These are phyloP conservation scores for Boletus insuetus DNA, from an alignment of 768 basidiomycete genomes.

Conservation along the genomic window DNA sequence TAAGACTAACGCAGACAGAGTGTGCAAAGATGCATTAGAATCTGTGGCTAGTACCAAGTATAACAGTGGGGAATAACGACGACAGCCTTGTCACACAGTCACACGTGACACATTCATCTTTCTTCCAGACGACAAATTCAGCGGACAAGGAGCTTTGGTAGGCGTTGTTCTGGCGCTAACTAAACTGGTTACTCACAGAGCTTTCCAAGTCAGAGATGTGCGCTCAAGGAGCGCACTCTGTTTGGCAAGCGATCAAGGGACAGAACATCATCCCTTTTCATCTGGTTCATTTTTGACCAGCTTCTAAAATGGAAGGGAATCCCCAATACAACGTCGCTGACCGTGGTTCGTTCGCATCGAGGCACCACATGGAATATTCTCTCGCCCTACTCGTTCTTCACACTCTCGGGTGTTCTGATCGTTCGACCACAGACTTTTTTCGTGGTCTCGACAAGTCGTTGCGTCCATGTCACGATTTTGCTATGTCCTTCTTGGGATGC, in stretches of 20 bases:
- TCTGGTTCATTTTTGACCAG: slow-evolving; percentile 21
- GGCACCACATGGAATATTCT: slow-evolving; percentile 19
- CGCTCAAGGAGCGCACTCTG: slow-evolving; percentile 29
- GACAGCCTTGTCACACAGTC: slow-evolving; percentile 11
- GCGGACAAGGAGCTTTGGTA: too few relatives aligned
- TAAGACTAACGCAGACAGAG: too few relatives aligned
- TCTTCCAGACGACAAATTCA: too few relatives aligned
- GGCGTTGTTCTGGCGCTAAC: not conserved
- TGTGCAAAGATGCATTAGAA: too few relatives aligned
- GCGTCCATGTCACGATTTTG: slow-evolving; percentile 2
- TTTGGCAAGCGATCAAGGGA: slow-evolving; percentile 33
- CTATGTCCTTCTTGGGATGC: slow-evolving; percentile 21
- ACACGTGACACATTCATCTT: slow-evolving; percentile 12
- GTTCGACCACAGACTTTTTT: slow-evolving; percentile 1
- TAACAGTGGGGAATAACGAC: too few relatives aligned
- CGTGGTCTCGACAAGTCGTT: slow-evolving; percentile 1
- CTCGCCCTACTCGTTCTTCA: slow-evolving; percentile 12
- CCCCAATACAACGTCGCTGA: slow-evolving; percentile 11
- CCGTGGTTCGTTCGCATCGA: slow-evolving; percentile 9
- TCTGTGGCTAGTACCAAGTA: too few relatives aligned
- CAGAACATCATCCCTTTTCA: slow-evolving; percentile 26
- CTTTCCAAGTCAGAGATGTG: slow-evolving; percentile 1
- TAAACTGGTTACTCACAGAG: slow-evolving; percentile 9
- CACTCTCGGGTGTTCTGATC: slow-evolving; percentile 16
- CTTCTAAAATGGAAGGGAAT: slow-evolving; percentile 35